Base-by-base conservation (phyloP, 192 early-diverging fungal genomes). In the Tieghemiomyces parasiticus region DNA sequence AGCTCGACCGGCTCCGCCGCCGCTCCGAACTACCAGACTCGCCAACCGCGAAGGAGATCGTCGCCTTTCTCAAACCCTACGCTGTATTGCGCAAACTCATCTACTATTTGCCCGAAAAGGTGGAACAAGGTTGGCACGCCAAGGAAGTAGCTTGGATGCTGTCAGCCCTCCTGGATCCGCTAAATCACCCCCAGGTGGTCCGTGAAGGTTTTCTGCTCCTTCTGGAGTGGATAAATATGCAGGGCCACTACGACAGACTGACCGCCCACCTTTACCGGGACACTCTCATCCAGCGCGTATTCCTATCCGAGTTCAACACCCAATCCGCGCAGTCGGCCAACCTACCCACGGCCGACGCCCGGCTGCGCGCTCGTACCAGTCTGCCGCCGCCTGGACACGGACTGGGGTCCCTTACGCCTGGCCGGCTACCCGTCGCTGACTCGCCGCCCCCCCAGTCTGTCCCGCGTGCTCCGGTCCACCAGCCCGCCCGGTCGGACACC, bases 171-270 rank as follows among this genome's bases (percentile, higher is more conserved):
- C 26, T 50, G 26, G 49, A 50, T 25, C 49, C 49, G 24, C 49
- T 50, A 1, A 50, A 50, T 28, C 49, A 50, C 49, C 49, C n/a
- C 2, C 49, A 50, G 22, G 26, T 50, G 20, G 22, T 20, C 2
- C 49, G 49, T 10, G 26, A 4, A 13, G 49, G 49, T 13, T 26
- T 50, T 3, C 10, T 20, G 22, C 9, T 50, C n/a, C 24, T 50
- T 12, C n/a, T 50, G 2, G 49, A 50, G 26, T 50, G 49, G 49
- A 50, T 50, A 25, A 50, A 50, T 28, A 22, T 50, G 22, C 49
- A 50, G 49, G 4, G 49, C n/a, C 10, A 10, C 49, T 50, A 50
- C 24, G 22, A 50, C 24, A 25, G 26, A 2, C 22, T 13, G 26
- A 26, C 49, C 22, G 20, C 13, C 12, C 26, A 25, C 22, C 49